Base-by-base conservation (phyloP, 441 rosid genomes). In the Biscutella laevigata region DNA sequence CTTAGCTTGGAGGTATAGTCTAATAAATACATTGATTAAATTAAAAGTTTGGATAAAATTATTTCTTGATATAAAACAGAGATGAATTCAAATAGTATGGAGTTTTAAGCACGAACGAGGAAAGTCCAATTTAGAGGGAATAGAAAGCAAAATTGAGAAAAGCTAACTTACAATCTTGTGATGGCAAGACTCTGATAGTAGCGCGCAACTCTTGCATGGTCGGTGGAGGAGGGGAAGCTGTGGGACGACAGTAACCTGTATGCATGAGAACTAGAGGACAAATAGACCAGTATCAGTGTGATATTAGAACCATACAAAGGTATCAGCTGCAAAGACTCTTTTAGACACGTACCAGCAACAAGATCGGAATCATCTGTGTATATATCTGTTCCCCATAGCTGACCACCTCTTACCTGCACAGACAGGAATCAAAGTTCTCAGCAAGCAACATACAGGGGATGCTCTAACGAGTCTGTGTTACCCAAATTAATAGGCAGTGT, bases 301-400 rank as follows among this genome's bases (percentile, higher is more conserved):
- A 66, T 16, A 42, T 13, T 39, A 29, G 50, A 26, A 63, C 49
- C 53, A 22, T 62, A 20, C 36, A 19, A 67, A 40, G 14, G 61
- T 26, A 50, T 46, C 44, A 33, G 49, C 0, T 36, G 30, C 41
- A 61, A 54, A 27, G 34, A 38, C 57, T 57, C 44, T 51, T 52
- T 27, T 27, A 39, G 64, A 29, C 16, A 61, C 64, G 51, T 77
- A 94, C 97, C 99, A 74, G 99, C 96, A 61, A 94, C 99, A 72
- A 89, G 95, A 74, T 94, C 99, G 13, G 99, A 94, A 69, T 86
- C 99, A 55, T 86, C 84, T 25, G 97, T 94, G 77, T 94, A 89
- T 70, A 79, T 69, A 73, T 89, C 99, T 15, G 96, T 94, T 43
- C 97, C 97, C 99, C 99, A 89, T 21, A 94, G 79, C 72, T 89